Percentiles rank a stretch among this genome's conserved stretches.
phyloP scores from a whole-genome alignment of 2,329 filamentous ascomycete genomes.

The Talaromyces pinophilus region DNA sequence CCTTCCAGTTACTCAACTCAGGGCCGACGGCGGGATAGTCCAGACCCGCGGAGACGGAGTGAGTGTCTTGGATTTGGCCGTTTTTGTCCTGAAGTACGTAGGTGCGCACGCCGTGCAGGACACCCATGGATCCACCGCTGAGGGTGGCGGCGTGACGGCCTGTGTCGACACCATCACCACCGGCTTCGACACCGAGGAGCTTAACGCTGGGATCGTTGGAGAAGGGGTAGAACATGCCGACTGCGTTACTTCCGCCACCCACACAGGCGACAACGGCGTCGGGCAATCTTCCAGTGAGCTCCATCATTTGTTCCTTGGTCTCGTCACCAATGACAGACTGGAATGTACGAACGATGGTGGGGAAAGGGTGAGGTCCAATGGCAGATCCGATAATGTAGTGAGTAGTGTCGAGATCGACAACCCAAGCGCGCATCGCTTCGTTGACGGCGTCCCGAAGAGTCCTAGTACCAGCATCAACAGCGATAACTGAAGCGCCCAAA shows the following conservation, averaged over 20 bases:
- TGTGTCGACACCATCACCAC: constrained; percentile 88
- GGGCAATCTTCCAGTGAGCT: constrained; percentile 81
- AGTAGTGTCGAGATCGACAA: constrained; percentile 85
- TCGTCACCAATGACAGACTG: constrained; percentile 95
- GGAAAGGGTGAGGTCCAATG: constrained; percentile 97
- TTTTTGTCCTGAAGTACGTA: constrained; percentile 92
- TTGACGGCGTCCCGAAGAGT: constrained; percentile 89
- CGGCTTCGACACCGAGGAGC: constrained; percentile 90
- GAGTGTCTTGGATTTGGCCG: constrained; percentile 91
- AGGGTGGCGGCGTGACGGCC: constrained; percentile 83
- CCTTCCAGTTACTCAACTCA: constrained; percentile 91
- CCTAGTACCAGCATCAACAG: constrained; percentile 85
- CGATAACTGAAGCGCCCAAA: constrained; percentile 86
- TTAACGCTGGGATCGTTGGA: constrained; percentile 80
- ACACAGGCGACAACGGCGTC: constrained; percentile 97
- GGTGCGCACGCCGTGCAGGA: constrained; percentile 92
- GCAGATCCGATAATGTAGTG: constrained; percentile 99
- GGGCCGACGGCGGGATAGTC: constrained; percentile 97
- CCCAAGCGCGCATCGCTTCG: constrained; percentile 92
- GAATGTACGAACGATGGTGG: constrained; percentile 95
- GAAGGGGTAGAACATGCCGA: constrained; percentile 98
- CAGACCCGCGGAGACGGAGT: constrained; percentile 93
- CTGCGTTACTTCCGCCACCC: constrained; percentile 90
- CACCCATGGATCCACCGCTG: constrained; percentile 81
- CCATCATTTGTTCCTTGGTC: constrained; percentile 87